These are phyloP conservation scores for Alternaria longipes DNA, from an alignment of 2,329 filamentous ascomycete species.

Conservation along the genomic window DNA sequence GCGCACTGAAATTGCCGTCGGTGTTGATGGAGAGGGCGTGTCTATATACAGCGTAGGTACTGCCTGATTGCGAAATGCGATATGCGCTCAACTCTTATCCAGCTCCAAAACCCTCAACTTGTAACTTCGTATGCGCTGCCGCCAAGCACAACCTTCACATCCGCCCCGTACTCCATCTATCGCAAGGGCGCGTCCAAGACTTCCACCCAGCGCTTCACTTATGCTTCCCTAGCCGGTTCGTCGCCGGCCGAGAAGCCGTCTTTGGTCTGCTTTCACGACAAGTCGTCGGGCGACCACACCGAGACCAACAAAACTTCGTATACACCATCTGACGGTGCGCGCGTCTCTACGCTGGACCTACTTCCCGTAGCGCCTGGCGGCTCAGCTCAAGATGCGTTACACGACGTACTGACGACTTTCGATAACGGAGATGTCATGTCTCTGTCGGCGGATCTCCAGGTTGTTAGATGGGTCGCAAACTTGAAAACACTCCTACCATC, in stretches of 20 bases:
- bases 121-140: slow-evolving; percentile 69
- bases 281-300: slow-evolving; percentile 48
- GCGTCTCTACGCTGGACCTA: slow-evolving; percentile 43
- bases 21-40: slow-evolving; percentile 68
- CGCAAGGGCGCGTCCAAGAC: slow-evolving; percentile 57
- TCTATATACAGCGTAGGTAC: slow-evolving; percentile 68
- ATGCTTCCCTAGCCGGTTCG: slow-evolving; percentile 60
- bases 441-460: slow-evolving; percentile 64
- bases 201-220: slow-evolving; percentile 63
- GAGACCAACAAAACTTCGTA: slow-evolving; percentile 47
- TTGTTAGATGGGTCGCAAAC: slow-evolving; percentile 44
- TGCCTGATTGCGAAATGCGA: slow-evolving; percentile 4
- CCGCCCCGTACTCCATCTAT: slow-evolving; percentile 67
- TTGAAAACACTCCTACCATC: slow-evolving; percentile 29
- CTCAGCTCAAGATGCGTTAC: slow-evolving; percentile 28
- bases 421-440: slow-evolving; percentile 69
- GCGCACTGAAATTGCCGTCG: slow-evolving; percentile 68
- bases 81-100: slow-evolving; percentile 20
- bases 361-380: slow-evolving; percentile 37
- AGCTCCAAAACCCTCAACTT: slow-evolving; percentile 69
- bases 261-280: slow-evolving; percentile 65
- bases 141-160: slow-evolving; percentile 66
- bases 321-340: slow-evolving; percentile 35
- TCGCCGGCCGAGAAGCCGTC: slow-evolving; percentile 59
- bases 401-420: slow-evolving; percentile 66